A percentile compares a stretch with the other conserved stretches of the same genome.
phyloP scores from a whole-genome alignment of 306 rosid genomes.

The Psophocarpus tetragonolobus region DNA sequence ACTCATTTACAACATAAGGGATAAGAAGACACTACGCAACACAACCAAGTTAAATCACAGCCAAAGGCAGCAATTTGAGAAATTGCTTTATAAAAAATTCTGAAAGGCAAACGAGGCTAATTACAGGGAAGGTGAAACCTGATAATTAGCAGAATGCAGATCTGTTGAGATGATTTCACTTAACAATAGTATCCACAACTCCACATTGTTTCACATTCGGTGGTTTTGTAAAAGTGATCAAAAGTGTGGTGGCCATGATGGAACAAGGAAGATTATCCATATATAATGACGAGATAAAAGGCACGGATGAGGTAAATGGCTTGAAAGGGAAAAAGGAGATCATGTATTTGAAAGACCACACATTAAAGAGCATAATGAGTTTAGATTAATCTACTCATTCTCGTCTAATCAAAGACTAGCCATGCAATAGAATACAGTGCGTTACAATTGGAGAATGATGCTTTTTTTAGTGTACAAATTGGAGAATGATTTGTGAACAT shows the following conservation, averaged over 20 bases:
- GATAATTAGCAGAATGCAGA: constrained; percentile 19
- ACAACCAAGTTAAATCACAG: background rate
- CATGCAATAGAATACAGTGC: background rate
- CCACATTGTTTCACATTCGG: background rate
- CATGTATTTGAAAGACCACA: background rate
- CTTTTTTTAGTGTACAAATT: background rate
- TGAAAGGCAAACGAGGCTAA: background rate
- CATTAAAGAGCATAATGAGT: background rate
- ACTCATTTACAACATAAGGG: background rate
- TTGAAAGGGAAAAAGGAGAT: background rate
- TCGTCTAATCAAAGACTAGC: background rate
- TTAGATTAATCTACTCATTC: background rate
- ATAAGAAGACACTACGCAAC: background rate
- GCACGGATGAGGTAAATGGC: constrained; percentile 12
- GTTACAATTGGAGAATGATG: background rate
- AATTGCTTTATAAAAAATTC: background rate
- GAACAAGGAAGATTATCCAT: background rate
- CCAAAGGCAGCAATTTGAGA: background rate
- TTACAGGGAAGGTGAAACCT: constrained; percentile 7
- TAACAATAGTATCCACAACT: background rate
- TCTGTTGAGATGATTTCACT: constrained; percentile 16
- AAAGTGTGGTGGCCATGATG: background rate
- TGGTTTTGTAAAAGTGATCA: constrained; percentile 2
- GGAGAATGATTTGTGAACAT: background rate
- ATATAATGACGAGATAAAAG: background rate